Conservation (phyloP, 352 stramenopile genomes). For the Phytophthora pini region DNA sequence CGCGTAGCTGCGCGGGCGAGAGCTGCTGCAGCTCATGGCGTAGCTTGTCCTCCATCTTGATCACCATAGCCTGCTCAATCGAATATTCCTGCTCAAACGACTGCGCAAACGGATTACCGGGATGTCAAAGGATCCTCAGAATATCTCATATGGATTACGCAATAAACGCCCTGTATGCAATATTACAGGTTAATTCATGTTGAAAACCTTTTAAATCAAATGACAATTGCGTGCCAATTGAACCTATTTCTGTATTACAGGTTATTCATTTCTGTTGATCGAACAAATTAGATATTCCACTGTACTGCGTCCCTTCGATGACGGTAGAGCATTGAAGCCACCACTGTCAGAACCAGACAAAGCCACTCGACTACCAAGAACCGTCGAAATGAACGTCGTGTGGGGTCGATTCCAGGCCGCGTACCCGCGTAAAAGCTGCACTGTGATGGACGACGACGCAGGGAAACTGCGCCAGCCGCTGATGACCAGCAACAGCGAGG, state of each 20-base stretch:
- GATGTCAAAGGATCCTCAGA: slow-evolving; percentile 15
- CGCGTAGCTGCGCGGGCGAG: slow-evolving; percentile 36
- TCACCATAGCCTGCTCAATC: background rate
- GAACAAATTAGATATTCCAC: no score
- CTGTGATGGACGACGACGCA: slow-evolving; percentile 44
- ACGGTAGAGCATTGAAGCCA: slow-evolving; percentile 17
- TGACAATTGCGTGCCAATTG: no score
- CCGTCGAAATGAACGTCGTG: slow-evolving; percentile 29
- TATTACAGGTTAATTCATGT: no score
- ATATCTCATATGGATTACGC: slow-evolving; percentile 1
- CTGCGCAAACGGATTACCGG: slow-evolving; percentile 11
- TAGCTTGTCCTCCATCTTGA: slow-evolving; percentile 30
- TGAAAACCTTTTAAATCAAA: no score
- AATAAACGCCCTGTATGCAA: no score
- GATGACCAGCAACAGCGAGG: slow-evolving; percentile 36
- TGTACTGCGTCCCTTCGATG: no score
- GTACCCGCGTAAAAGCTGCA: slow-evolving; percentile 24
- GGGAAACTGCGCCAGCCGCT: slow-evolving; percentile 43
- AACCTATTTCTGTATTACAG: no score
- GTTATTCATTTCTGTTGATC: no score
- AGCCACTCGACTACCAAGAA: slow-evolving; percentile 17
- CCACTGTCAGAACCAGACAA: slow-evolving; percentile 9
- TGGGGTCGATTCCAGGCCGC: slow-evolving; percentile 34
- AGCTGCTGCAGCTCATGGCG: slow-evolving; percentile 41
- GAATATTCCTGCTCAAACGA: background rate